Evolutionary conservation across 2,329 filamentous ascomycete genomes (phyloP).

Genomic region (Ceratocystis cubensis): DNA sequence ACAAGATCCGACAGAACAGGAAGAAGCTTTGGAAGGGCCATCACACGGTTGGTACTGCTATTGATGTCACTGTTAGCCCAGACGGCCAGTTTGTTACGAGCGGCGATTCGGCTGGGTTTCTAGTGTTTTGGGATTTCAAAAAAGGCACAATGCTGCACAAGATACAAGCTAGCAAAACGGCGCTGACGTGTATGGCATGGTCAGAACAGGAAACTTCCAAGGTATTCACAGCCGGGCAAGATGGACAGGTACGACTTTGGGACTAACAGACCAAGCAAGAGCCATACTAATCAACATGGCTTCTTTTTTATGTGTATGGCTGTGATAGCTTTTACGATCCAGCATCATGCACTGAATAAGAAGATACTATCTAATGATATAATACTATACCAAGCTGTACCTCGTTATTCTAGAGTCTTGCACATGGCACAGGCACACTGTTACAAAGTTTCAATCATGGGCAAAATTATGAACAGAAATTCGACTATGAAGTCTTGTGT

Average conservation of each 20-base stretch:
- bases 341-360: too few relatives aligned
- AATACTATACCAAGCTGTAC: too few relatives aligned
- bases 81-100: conserved; percentile 84
- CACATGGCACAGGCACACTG: too few relatives aligned
- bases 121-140: conserved; percentile 99
- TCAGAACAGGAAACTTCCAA: conserved; percentile 96
- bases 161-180: conserved; percentile 69
- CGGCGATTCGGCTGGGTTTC: conserved; percentile 76
- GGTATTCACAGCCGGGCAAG: conserved; percentile 77
- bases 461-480: too few relatives aligned
- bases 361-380: too few relatives aligned
- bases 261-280: conserved; percentile 45
- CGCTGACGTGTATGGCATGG: conserved; percentile 83
- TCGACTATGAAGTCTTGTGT: too few relatives aligned
- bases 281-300: too few relatives aligned
- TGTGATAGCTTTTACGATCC: too few relatives aligned
- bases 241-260: conserved; percentile 85
- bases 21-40: conserved; percentile 96
- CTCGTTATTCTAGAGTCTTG: too few relatives aligned
- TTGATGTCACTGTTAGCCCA: conserved; percentile 76
- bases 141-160: conserved; percentile 99
- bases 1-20: conserved; percentile 92
- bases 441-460: not conserved
- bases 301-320: too few relatives aligned
- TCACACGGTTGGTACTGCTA: conserved; percentile 87